Evolutionary conservation across 306 rosid species (phyloP).

Genomic region (Quercus bicolor): DNA sequence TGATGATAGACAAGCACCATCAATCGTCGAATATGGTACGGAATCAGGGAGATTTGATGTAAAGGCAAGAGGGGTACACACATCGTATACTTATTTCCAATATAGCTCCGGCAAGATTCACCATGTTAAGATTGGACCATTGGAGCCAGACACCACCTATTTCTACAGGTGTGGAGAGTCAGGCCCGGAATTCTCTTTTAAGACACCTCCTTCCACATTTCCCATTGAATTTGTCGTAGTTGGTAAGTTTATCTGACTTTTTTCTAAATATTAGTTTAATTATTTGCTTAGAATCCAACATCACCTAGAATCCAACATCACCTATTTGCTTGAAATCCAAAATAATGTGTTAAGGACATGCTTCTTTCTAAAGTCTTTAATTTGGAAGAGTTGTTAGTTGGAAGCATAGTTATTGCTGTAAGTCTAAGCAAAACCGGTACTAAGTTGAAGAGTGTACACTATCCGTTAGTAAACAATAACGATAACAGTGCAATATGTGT

Average conservation of each 20-base stretch:
- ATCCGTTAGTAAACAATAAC: not conserved
- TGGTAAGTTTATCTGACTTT: slow-evolving; percentile 37
- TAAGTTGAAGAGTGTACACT: slow-evolving; percentile 9
- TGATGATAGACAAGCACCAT: slow-evolving; percentile 25
- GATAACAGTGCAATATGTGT: too few species aligned
- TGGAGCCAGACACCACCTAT: slow-evolving; percentile 33
- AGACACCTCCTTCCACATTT: slow-evolving; percentile 49
- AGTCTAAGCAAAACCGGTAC: not conserved
- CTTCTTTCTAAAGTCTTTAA: too few species aligned
- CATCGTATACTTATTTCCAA: slow-evolving; percentile 26
- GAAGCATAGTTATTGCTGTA: not conserved
- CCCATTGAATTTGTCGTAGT: slow-evolving; percentile 65
- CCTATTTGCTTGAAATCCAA: too few species aligned
- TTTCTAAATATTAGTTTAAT: too few species aligned
- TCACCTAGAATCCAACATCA: too few species aligned
- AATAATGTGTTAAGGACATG: too few species aligned
- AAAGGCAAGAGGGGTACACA: slow-evolving; percentile 26
- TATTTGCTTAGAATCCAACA: too few species aligned
- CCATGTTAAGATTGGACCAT: slow-evolving; percentile 40
- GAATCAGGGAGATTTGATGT: slow-evolving; percentile 19
- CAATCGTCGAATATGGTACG: slow-evolving; percentile 39
- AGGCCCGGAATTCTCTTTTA: slow-evolving; percentile 59
- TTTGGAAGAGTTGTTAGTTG: not conserved
- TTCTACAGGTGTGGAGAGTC: slow-evolving; percentile 41
- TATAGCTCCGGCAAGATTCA: slow-evolving; percentile 45